Percentiles rank a stretch among this genome's conserved stretches.
phyloP scores from a whole-genome alignment of 2,329 filamentous ascomycete genomes.

The Aureobasidium sp. region DNA sequence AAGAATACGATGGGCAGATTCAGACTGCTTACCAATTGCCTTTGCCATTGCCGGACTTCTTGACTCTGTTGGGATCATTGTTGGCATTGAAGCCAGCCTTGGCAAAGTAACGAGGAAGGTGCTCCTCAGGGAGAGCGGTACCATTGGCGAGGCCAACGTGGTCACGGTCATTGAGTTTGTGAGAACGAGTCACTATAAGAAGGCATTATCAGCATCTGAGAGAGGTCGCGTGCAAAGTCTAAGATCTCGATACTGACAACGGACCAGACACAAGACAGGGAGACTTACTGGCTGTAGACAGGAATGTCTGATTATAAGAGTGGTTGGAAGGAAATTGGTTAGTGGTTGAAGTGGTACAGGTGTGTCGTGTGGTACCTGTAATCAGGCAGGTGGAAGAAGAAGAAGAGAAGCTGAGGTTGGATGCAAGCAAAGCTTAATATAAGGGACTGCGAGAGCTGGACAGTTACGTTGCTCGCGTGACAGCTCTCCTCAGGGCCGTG shows the following conservation, averaged over 20 bases:
- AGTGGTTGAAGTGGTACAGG: neutral
- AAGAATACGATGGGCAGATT: neutral
- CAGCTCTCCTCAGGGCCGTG: constrained; percentile 2
- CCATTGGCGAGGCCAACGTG: constrained; percentile 73
- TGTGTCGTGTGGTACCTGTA: neutral
- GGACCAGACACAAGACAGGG: neutral
- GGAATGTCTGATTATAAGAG: neutral
- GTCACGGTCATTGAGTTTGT: constrained; percentile 92
- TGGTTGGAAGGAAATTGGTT: neutral
- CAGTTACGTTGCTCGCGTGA: constrained; percentile 14
- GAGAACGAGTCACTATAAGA: constrained; percentile 82
- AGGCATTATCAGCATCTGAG: neutral
- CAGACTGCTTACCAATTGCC: constrained; percentile 73
- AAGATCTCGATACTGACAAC: neutral
- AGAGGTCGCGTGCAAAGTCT: neutral
- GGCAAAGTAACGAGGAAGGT: constrained; percentile 85
- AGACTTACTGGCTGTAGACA: neutral
- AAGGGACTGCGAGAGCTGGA: constrained; percentile 1
- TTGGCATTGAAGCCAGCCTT: constrained; percentile 71
- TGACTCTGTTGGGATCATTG: constrained; percentile 82
- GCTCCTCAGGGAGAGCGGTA: constrained; percentile 60
- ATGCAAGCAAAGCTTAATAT: constrained; percentile 14
- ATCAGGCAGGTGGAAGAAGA: neutral
- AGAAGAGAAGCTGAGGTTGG: constrained; percentile 13
- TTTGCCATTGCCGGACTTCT: constrained; percentile 91